phyloP scores from a whole-genome alignment of 2,329 filamentous ascomycete genomes.

The Cytospora leucostoma region DNA sequence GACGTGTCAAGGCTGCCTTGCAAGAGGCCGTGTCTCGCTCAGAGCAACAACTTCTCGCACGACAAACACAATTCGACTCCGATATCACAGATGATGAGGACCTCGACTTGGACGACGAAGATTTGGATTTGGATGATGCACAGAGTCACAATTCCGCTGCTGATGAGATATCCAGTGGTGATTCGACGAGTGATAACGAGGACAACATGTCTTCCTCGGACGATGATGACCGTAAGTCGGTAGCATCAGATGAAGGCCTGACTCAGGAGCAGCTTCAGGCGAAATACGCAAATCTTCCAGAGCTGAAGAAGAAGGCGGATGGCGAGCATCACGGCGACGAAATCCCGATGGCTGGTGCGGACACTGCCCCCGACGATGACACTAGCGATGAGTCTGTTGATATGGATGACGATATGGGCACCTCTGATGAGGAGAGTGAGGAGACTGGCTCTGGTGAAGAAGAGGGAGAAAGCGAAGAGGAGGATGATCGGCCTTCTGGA shows the following conservation, averaged over 20 bases:
- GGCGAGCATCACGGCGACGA: slow-evolving; percentile 34
- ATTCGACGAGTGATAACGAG: slow-evolving; percentile 44
- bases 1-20: slow-evolving; percentile 65
- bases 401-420: slow-evolving; percentile 68
- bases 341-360: slow-evolving; percentile 28
- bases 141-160: slow-evolving; percentile 32
- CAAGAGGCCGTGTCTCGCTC: slow-evolving; percentile 74
- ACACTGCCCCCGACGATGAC: slow-evolving; percentile 45
- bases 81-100: slow-evolving; percentile 50
- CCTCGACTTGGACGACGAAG: slow-evolving; percentile 41
- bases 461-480: slow-evolving; percentile 42
- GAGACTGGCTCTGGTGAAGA: slow-evolving; percentile 45
- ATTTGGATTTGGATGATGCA: slow-evolving; percentile 42
- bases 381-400: slow-evolving; percentile 67
- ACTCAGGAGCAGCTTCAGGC: slow-evolving; percentile 68
- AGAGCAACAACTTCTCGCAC: slow-evolving; percentile 66
- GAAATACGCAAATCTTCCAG: slow-evolving; percentile 69
- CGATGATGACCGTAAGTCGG: slow-evolving; percentile 56
- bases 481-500: slow-evolving; percentile 47
- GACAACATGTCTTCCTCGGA: slow-evolving; percentile 66
- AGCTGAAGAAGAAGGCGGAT: slow-evolving; percentile 38
- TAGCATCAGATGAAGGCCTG: slow-evolving; percentile 61
- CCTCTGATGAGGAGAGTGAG: slow-evolving; percentile 55
- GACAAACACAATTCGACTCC: slow-evolving; percentile 56
- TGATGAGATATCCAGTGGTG: slow-evolving; percentile 41